Base-by-base conservation (phyloP, 805 yeast genomes). In the Lipomyces starkeyi region DNA sequence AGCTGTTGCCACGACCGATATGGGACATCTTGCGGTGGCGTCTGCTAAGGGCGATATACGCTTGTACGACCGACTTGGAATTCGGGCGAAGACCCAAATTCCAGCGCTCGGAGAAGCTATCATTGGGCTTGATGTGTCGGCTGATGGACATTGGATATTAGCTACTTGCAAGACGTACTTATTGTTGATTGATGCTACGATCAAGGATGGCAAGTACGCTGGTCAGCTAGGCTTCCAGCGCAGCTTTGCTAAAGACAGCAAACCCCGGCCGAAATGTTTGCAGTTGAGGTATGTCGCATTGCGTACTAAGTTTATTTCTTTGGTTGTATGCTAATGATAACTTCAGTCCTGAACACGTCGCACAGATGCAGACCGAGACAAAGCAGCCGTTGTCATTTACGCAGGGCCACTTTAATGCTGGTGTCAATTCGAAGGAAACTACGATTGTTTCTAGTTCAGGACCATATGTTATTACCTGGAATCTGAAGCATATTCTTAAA, bases 61-160 rank as follows among this genome's bases (percentile, higher is more conserved):
- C 69, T 81, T 93, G 55, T 91, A 85, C 76, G 91, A 91, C 77
- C 80, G 84, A 67, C 75, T 91, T 14, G 97, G 97, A 14, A 83
- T 85, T 66, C 85, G 84, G 72, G 97, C 97, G 1, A 91, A 90
- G 80, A 88, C 95, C 1, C 83, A 85, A 29, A 80, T 93, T 40
- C 97, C 97, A 1, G 92, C 95, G 0, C 80, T 92, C 52, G 97
- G 97, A 32, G 96, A 92, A 73, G 81, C 86, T 1, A 85, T 90
- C 61, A 79, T 83, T 53, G 90, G 90, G 27, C 73, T 91, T 22
- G 93, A 90, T 67, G 87, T 86, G 0, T 87, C 96, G 5, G 85
- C 89, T 25, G 93, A 90, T 76, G 97, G 97, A 68, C 83, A 86
- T 73, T 93, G 92, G 89, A 75, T 92, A 55, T 80, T 93, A 67